These are phyloP conservation scores for Penicillium turbatum DNA, from an alignment of 495 filamentous ascomycete species.

Conservation along the genomic window DNA sequence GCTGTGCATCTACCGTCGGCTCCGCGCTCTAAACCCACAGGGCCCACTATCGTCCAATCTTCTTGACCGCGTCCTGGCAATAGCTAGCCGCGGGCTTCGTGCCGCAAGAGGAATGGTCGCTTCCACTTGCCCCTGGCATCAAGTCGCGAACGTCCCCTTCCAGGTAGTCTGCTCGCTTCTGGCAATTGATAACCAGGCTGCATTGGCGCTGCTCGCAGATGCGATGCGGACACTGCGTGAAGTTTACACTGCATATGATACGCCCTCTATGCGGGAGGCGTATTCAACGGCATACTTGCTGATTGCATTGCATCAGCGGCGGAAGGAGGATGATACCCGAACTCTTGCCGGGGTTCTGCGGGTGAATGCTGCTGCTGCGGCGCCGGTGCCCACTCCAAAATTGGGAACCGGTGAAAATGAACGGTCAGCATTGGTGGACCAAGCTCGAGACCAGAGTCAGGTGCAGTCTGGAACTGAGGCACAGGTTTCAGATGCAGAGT, in stretches of 20 bases:
- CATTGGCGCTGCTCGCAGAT: constrained; percentile 41
- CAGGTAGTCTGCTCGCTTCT: constrained; percentile 52
- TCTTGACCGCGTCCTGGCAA: constrained; percentile 34
- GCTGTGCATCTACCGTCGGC: constrained; percentile 50
- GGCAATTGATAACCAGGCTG: constrained; percentile 47
- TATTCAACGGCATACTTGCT: constrained; percentile 50
- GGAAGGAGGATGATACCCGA: constrained; percentile 42
- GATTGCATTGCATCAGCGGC: constrained; percentile 40
- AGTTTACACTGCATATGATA: constrained; percentile 43
- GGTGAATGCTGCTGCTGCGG: constrained; percentile 28
- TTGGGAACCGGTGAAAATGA: neutral
- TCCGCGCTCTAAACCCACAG: constrained; percentile 41
- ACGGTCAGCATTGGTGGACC: neutral
- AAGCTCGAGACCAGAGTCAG: neutral
- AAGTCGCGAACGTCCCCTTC: constrained; percentile 52
- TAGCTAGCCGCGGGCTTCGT: constrained; percentile 32
- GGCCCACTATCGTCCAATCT: constrained; percentile 27
- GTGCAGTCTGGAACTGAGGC: constrained; percentile 5
- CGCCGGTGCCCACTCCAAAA: constrained; percentile 6
- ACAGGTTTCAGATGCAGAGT: constrained; percentile 24
- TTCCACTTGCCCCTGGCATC: constrained; percentile 47
- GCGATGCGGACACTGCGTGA: constrained; percentile 49
- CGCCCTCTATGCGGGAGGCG: constrained; percentile 47
- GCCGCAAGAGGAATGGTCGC: constrained; percentile 40
- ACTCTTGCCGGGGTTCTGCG: constrained; percentile 34